Base-by-base conservation (phyloP, 805 yeast species). In the Yarrowia porcina region DNA sequence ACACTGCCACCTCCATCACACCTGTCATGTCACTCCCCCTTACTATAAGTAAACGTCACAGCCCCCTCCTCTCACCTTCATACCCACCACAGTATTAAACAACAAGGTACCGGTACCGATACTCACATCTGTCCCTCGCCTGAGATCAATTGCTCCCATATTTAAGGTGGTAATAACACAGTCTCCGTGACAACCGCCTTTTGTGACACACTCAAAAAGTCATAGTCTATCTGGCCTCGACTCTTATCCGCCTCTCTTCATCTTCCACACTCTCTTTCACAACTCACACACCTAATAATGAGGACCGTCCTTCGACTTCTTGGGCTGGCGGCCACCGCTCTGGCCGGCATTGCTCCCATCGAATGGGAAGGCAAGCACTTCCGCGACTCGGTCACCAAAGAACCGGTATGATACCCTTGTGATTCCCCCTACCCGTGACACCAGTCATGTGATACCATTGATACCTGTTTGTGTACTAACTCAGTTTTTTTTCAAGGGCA, bases 401-500 rank as follows among this genome's bases (percentile, higher is more conserved):
- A 56, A 41, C 61, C 61, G 18, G 61, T 56, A 56, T 39, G 61
- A 56, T 56, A 39, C 61, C 47, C 7, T 7, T 21, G 25, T 44
- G 49, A 44, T 27, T 8, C 32, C 33, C 33, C 5, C 32, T 33
- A n/a, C n/a, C n/a, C n/a, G n/a, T n/a, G n/a, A n/a, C n/a, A n/a
- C n/a, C n/a, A n/a, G n/a, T n/a, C 15, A 6, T 5, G n/a, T 33
- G 4, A 15, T n/a, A 6, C 33, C 33, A 30, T 15, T 35, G 59
- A 36, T 38, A 36, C 45, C 45, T 25, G 23, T 54, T 39, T 56
- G 35, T 30, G 61, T 52, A 52, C 61, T 56, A 56, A 56, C 61
- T 12, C 47, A 56, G 61, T 56, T 56, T 30, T 56, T 56, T 28
- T 30, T 56, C 35, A 56, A 56, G 41, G 97, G 97, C 67, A 89